phyloP scores from a whole-genome alignment of 495 filamentous ascomycete genomes.

The Tuber magnatum region DNA sequence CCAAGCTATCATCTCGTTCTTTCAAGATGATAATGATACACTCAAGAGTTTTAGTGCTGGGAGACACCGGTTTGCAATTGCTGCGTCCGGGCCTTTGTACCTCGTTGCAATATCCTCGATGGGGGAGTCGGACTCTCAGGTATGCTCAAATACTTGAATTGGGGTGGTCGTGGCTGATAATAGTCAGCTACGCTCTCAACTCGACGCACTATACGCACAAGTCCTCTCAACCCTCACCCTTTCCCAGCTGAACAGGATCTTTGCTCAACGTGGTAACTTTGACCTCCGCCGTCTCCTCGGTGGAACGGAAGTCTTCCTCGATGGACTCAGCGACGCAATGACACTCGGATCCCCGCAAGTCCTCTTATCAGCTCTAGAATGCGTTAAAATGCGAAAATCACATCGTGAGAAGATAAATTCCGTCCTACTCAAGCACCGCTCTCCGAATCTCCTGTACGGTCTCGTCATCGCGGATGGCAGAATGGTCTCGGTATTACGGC shows the following conservation, averaged over 20 bases:
- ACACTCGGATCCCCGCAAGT: constrained; percentile 84
- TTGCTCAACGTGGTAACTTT: constrained; percentile 80
- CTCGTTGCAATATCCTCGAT: constrained; percentile 87
- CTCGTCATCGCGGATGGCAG: constrained; percentile 88
- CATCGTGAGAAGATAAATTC: constrained; percentile 82
- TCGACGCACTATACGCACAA: constrained; percentile 95
- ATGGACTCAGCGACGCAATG: constrained; percentile 87
- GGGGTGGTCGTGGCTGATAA: neutral
- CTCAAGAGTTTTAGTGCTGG: constrained; percentile 78
- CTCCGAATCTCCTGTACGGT: constrained; percentile 76
- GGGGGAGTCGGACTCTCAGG: constrained; percentile 66
- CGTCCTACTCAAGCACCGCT: constrained; percentile 68
- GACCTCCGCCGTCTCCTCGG: constrained; percentile 88
- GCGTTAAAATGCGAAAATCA: constrained; percentile 75
- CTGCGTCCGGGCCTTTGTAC: constrained; percentile 76
- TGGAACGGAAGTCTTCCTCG: constrained; percentile 85
- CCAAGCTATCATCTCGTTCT: constrained; percentile 97
- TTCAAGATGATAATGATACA: constrained; percentile 66
- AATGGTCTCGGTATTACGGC: constrained; percentile 87
- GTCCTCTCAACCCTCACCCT: constrained; percentile 91
- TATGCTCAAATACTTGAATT: neutral
- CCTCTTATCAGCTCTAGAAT: constrained; percentile 83
- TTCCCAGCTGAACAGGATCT: constrained; percentile 78
- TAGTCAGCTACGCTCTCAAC: constrained; percentile 71
- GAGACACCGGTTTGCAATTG: constrained; percentile 72